Base-by-base conservation (phyloP, 257 asterid genomes). In the Vinca minor region DNA sequence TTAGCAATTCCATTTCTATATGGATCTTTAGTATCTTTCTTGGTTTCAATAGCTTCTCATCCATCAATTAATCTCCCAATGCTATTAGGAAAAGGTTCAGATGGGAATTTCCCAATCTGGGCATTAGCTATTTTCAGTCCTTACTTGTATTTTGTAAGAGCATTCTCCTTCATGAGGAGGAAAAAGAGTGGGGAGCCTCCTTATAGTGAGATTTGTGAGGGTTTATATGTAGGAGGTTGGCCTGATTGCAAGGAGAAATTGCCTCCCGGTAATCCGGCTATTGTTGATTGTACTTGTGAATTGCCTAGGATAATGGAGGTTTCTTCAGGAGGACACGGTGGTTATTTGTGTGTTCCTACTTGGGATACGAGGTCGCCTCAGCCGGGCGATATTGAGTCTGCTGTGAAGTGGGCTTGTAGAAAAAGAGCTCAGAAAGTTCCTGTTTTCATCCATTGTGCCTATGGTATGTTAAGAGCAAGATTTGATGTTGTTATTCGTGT, bases 201-300 rank as follows among this genome's bases (percentile, higher is more conserved):
- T 9, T 92, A 81, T 47, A 84, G 63, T 78, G 82, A 89, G 88
- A 50, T 92, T 67, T 45, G 12, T 69, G 80, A 87, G 59, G 97
- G 92, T 23, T 72, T 92, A 69, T 92, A 79, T 31, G 98, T 89
- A 8, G 97, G 97, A 20, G 98, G 98, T 66, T 92, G 98, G 96
- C 97, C 97, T 76, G 82, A 69, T 69, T 71, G 91, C 0, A 77
- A 59, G 5, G 94, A 82, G 17, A 89, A 74, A 34, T 32, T 87
- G 84, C 98, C 98, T 10, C 94, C 94, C 38, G 96, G 95, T 38
- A 89, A 85, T 13, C 94, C 89, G 64, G 96, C 98, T 26, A 74
- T 87, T 21, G 59, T 92, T 63, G 98, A 92, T 72, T 92, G 98
- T 50, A 92, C 98, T 23, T 92, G 98, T 77, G 98, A 92, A 74